Base-by-base conservation (phyloP, 352 stramenopile species). In the Phytophthora syringae region DNA sequence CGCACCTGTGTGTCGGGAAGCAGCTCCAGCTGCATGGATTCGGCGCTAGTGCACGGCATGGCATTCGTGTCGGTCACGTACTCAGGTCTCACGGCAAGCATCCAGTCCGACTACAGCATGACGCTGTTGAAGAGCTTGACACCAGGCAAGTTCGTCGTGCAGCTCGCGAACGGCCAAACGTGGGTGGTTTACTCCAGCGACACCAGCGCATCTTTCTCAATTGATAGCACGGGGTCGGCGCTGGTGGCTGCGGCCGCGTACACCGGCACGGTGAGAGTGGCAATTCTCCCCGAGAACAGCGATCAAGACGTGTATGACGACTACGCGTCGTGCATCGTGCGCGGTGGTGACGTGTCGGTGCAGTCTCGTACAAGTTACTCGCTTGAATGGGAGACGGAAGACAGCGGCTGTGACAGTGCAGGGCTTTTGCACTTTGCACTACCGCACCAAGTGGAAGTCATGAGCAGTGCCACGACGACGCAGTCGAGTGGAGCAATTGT, bases 371-470 rank as follows among this genome's bases (percentile, higher is more conserved):
- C 72, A 11, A 58, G 71, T 39, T 84, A 87, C 61, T 75, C 75
- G 52, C 70, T 89, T 40, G 74, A 80, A 27, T 89, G 77, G 80
- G 43, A 66, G 24, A 71, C 64, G 1, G 64, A 76, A 6, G 77
- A 77, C 51, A 52, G 56, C 12, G 65, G 59, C 15, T 88, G 79
- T 39, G 49, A 60, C 5, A 55, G 39, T 1, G 18, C 50, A 1
- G 80, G 80, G 5, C 55, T 89, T 9, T 47, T 85, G 13, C 77
- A 89, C 53, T 86, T 87, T 57, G 80, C 74, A 11, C 52, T 86
- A 20, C 70, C 54, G 55, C 80, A 89, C 34, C 80, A 89, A 34
- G 42, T 84, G 22, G 65, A 77, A 16, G 72, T 70, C 5, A 64
- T 88, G 36, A 44, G 20, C 3, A n/a, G n/a, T n/a, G n/a, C n/a